Evolutionary conservation across 2,329 filamentous ascomycete genomes (phyloP), one percentile per base, ranked within the genome.

Genomic region (Neofusicoccum laricinum): DNA sequence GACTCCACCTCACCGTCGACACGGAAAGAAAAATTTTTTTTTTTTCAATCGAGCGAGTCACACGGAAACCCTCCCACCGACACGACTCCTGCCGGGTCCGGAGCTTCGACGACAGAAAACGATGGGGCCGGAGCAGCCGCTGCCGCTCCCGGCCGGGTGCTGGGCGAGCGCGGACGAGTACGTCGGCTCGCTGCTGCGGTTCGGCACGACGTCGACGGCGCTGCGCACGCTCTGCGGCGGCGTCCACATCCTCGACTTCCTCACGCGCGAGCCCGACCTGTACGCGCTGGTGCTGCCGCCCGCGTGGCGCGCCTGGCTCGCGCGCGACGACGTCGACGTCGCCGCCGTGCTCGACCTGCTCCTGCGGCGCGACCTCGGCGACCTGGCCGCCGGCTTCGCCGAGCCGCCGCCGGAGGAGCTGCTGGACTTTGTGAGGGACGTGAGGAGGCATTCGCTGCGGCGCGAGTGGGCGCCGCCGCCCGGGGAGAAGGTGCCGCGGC

Each of bases 231-330:
- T 99, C n/a, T 97, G 93, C 73, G 95, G 95, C 62, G 93, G 94
- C n/a, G 91, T 98, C 0, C 95, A 99, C 74, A 93, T 99, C 67
- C 84, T 98, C 64, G 95, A 99, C 76, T 98, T 99, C 78, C 92
- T 97, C 79, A 97, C 93, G 2, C 86, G 87, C 46, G 86, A 92
- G 53, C 91, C 92, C 4, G 90, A 92, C 67, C 84, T 97, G 0
- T 99, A 97, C 75, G 86, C 90, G 61, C 83, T 85, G 1, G 85
- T 94, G 1, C 77, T 99, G 1, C 91, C 93, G 0, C 75, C 84
- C 66, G 88, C 93, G 76, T 99, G 95, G 95, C 87, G 91, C 68
- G 73, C 81, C 0, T 98, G 93, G 79, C 88, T 98, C 68, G 38
- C 19, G 38, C 38, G 49, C n/a, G 79, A 89, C 40, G 77, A 83